Evolutionary conservation across 768 basidiomycete species (phyloP).

Genomic region (Trametes elegans): DNA sequence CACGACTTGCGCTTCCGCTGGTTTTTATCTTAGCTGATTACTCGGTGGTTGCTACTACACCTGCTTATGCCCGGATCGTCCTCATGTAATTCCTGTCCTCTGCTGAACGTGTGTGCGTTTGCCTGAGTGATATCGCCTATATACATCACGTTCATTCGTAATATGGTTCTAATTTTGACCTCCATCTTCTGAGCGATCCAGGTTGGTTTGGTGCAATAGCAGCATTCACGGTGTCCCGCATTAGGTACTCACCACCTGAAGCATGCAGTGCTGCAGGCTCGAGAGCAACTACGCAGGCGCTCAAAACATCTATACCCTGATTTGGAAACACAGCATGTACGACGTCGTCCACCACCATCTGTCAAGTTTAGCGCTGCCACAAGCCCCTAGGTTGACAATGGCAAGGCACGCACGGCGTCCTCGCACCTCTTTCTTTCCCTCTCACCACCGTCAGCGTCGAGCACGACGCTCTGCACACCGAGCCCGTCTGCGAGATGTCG

Average conservation of each 20-base stretch:
- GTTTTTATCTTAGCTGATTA: background rate
- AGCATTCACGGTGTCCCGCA: too few species aligned
- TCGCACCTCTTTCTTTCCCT: background rate
- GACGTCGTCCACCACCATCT: slow-evolving; percentile 5
- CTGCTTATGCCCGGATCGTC: slow-evolving; percentile 3
- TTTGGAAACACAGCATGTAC: slow-evolving; percentile 1
- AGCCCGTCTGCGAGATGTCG: slow-evolving; percentile 13
- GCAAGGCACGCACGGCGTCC: background rate
- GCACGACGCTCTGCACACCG: background rate
- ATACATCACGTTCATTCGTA: slow-evolving; percentile 10
- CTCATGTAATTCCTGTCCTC: slow-evolving; percentile 9
- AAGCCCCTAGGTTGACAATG: slow-evolving; percentile 1
- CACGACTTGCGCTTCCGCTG: background rate
- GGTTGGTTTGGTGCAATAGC: too few species aligned
- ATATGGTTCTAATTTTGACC: background rate
- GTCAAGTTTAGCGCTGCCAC: slow-evolving; percentile 9
- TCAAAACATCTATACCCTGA: background rate
- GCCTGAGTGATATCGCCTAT: slow-evolving; percentile 1
- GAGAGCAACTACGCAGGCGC: too few species aligned
- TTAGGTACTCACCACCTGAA: too few species aligned
- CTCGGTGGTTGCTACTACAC: background rate
- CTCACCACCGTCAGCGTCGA: background rate
- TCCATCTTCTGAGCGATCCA: too few species aligned
- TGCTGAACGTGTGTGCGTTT: background rate
- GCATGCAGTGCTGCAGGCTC: too few species aligned